Evolutionary conservation across 495 filamentous ascomycete species (phyloP).

Genomic region (Daldinia decipiens): DNA sequence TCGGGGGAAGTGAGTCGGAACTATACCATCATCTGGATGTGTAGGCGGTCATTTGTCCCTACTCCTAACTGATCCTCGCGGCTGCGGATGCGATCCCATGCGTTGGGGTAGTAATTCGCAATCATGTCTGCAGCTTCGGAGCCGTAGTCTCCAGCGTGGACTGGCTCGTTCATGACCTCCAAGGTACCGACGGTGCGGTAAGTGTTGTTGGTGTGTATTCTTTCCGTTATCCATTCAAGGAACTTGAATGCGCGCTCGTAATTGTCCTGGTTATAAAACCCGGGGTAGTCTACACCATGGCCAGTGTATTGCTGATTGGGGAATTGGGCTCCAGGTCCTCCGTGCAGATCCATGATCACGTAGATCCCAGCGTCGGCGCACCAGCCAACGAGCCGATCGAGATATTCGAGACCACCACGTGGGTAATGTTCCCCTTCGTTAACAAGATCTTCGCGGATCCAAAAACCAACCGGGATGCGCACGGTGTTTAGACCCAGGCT

Average conservation of each 20-base stretch:
- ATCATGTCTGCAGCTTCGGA: constrained; percentile 48
- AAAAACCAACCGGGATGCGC: constrained; percentile 71
- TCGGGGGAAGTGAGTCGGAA: background rate
- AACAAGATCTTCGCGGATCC: constrained; percentile 69
- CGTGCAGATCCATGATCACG: constrained; percentile 72
- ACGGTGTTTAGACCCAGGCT: constrained; percentile 67
- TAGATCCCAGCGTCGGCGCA: constrained; percentile 66
- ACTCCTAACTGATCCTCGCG: constrained; percentile 35
- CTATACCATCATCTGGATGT: constrained; percentile 49
- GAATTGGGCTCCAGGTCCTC: constrained; percentile 68
- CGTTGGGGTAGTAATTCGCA: constrained; percentile 43
- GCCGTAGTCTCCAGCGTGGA: constrained; percentile 54
- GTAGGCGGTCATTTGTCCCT: constrained; percentile 28
- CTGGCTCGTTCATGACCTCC: constrained; percentile 70
- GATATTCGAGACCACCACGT: constrained; percentile 63
- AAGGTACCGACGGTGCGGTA: constrained; percentile 65
- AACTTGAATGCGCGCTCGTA: constrained; percentile 68
- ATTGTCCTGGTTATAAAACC: constrained; percentile 66
- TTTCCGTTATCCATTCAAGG: constrained; percentile 67
- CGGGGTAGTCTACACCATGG: constrained; percentile 58
- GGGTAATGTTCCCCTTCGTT: constrained; percentile 63
- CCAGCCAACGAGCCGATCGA: constrained; percentile 66
- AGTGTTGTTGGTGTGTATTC: constrained; percentile 60
- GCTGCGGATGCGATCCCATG: constrained; percentile 42
- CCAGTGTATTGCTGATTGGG: constrained; percentile 64